Evolutionary conservation across 73 alveolate species (phyloP).

Genomic region (Blepharisma stoltei): DNA sequence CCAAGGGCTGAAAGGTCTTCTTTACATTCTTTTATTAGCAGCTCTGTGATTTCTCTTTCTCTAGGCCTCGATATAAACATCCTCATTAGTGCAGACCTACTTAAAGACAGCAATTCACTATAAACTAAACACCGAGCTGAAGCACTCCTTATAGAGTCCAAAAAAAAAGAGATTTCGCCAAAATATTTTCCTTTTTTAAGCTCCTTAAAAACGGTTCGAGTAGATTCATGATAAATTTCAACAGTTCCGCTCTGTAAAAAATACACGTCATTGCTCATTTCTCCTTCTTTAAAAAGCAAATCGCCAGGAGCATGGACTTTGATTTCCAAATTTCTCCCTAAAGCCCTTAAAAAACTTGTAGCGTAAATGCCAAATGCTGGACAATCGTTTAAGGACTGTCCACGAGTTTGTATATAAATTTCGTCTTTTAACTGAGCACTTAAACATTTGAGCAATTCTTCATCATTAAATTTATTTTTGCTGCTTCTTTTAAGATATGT

Average conservation of each 20-base stretch:
- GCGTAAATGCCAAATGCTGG: conserved; percentile 30
- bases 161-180: conserved; percentile 59
- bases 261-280: conserved; percentile 55
- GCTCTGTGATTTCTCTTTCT: background rate
- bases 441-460: conserved; percentile 36
- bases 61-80: background rate
- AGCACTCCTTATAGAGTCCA: conserved; percentile 45
- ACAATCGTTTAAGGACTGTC: conserved; percentile 32
- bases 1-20: background rate
- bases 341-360: conserved; percentile 23
- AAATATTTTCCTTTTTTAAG: conserved; percentile 27
- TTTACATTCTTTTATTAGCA: background rate
- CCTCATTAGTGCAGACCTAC: background rate
- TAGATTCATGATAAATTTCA: conserved; percentile 34
- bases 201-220: conserved; percentile 27
- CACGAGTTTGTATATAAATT: conserved; percentile 36
- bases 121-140: conserved; percentile 49
- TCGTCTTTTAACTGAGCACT: conserved; percentile 40
- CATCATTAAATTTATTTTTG: conserved; percentile 47
- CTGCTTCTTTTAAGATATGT: conserved; percentile 50
- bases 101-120: conserved; percentile 23
- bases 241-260: conserved; percentile 69
- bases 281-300: conserved; percentile 74
- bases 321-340: conserved; percentile 53
- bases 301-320: conserved; percentile 68